Conservation (phyloP, 1,284 basidiomycete genomes). For the Waitea zeae region DNA sequence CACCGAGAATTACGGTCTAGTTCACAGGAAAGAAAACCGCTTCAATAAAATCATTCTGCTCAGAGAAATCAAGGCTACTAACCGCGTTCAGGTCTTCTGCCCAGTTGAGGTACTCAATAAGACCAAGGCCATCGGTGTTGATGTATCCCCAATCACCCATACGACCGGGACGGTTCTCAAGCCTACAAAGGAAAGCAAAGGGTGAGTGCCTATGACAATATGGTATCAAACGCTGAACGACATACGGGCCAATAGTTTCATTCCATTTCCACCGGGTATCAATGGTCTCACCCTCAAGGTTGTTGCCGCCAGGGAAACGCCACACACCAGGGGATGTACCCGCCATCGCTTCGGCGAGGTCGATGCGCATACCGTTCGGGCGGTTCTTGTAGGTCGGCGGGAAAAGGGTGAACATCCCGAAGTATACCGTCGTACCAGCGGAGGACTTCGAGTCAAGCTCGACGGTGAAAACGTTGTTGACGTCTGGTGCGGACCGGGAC, state of each 20-base stretch:
- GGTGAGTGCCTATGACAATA: background rate
- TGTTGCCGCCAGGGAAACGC: constrained; percentile 23
- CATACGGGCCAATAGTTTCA: constrained; percentile 19
- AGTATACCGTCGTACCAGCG: constrained; percentile 16
- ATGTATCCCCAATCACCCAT: constrained; percentile 16
- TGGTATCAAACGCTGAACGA: background rate
- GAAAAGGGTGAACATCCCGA: constrained; percentile 19
- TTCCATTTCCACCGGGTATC: constrained; percentile 17
- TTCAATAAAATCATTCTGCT: too few species aligned
- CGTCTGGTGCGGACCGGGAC: constrained; percentile 12
- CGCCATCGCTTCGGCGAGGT: constrained; percentile 19
- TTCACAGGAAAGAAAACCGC: background rate
- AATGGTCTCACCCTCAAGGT: constrained; percentile 9
- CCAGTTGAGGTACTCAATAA: constrained; percentile 24
- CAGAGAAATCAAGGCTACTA: too few species aligned
- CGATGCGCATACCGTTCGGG: constrained; percentile 20
- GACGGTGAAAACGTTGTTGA: constrained; percentile 19
- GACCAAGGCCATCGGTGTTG: constrained; percentile 21
- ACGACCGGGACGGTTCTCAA: constrained; percentile 17
- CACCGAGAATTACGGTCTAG: constrained; percentile 5
- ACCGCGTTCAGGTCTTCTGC: constrained; percentile 15
- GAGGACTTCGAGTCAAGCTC: constrained; percentile 12
- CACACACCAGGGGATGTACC: constrained; percentile 16
- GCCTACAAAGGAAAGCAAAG: constrained; percentile 7
- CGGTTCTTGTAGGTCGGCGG: constrained; percentile 20